Evolutionary conservation across 768 basidiomycete species (phyloP), one percentile per base, ranked within the genome.

Genomic region (Mycena galopus): DNA sequence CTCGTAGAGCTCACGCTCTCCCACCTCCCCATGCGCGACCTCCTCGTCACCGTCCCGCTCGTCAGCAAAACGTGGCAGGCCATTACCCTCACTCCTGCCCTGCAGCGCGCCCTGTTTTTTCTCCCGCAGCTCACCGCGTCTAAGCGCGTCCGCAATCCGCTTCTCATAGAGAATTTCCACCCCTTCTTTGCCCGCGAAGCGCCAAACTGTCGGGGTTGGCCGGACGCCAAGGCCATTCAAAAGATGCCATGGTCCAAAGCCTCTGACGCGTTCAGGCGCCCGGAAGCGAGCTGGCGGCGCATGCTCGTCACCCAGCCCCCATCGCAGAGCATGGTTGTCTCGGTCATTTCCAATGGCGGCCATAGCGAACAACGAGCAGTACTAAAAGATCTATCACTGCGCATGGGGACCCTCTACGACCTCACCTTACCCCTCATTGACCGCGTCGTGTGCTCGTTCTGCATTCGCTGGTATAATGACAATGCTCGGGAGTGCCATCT

Each of bases 31-130:
- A 16, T 65, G 37, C 55, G 39, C 37, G 53, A 29, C 16, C 37
- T 65, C 2, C 39, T 65, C 30, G 17, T 65, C 19, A 11, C 35
- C 16, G 55, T 39, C 2, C 37, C 55, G 2, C 39, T 65, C 3
- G 55, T 57, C 53, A 55, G 53, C 55, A 65, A 42, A 42, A n/a
- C 55, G 3, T 65, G 65, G 65, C 53, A 65, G 23, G 27, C 53
- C 27, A n/a, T 44, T 5, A 42, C 23, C 3, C 50, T 55, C 21
- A 21, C 39, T 3, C 53, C 65, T 1, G n/a, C 29, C 17, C 23
- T 50, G 16, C 58, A 67, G 30, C 57, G 65, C 30, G 57, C 44
- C 14, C 56, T 67, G 12, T 67, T 67, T 30, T 58, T 67, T 30
- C 65, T 33, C n/a, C 44, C 65, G 4, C 42, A 67, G n/a, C 56